phyloP scores from a whole-genome alignment of 768 basidiomycete species.

The Suillus discolor region DNA sequence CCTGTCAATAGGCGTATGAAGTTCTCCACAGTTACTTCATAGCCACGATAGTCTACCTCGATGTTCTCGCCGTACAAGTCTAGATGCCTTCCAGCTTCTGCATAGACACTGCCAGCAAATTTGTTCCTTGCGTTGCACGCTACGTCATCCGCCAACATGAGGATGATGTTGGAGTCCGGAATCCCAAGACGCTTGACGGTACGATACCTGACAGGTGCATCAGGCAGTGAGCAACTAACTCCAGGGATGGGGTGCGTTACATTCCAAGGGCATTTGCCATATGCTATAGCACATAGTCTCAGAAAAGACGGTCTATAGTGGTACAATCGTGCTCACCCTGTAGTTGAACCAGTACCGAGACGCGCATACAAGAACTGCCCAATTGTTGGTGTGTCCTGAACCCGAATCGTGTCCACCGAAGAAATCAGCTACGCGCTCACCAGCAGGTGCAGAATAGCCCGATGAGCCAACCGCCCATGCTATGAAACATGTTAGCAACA shows the following conservation, averaged over 20 bases:
- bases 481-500: constrained; percentile 37
- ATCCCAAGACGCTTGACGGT: constrained; percentile 98
- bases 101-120: constrained; percentile 90
- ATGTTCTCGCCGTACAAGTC: constrained; percentile 97
- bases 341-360: constrained; percentile 99
- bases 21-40: constrained; percentile 97
- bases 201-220: constrained; percentile 70
- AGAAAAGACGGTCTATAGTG: not conserved
- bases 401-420: constrained; percentile 42
- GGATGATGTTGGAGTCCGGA: constrained; percentile 97
- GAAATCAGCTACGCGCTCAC: constrained; percentile 46
- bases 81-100: constrained; percentile 77
- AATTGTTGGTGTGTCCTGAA: constrained; percentile 87
- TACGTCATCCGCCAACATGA: constrained; percentile 97
- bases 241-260: constrained; percentile 40
- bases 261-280: constrained; percentile 99
- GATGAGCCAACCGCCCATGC: constrained; percentile 36
- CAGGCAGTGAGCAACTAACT: constrained; percentile 10
- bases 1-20: constrained; percentile 92
- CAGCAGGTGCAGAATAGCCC: constrained; percentile 20
- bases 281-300: constrained; percentile 56
- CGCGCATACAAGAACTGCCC: constrained; percentile 95
- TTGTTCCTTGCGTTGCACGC: constrained; percentile 93
- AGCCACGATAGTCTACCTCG: constrained; percentile 97
- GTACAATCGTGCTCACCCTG: constrained; percentile 58